These are phyloP conservation scores for Lentinula boryana DNA, from an alignment of 768 basidiomycete genomes.

Conservation along the genomic window DNA sequence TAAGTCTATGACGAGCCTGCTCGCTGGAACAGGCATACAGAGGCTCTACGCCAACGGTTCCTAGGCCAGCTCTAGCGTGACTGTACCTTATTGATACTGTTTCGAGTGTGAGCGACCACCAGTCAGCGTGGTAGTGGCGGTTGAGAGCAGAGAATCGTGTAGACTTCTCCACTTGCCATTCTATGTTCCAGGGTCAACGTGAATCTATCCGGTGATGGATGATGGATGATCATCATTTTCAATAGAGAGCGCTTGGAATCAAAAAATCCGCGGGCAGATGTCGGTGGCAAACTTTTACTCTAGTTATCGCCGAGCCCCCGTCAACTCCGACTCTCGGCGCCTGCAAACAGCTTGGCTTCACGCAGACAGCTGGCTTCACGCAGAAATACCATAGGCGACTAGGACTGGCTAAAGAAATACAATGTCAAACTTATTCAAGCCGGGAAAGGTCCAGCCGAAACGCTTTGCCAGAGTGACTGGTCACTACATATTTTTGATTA, in stretches of 20 bases:
- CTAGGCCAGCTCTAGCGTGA: not conserved
- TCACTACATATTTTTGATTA: not conserved
- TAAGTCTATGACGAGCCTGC: slow-evolving; percentile 2
- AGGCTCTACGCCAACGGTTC: not conserved
- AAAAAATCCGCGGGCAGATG: not conserved
- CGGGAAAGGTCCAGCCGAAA: too few relatives aligned
- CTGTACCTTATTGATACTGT: not conserved
- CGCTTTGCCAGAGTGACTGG: too few relatives aligned
- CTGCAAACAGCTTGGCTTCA: too few relatives aligned
- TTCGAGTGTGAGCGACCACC: not conserved
- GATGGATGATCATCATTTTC: not conserved
- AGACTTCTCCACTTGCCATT: not conserved
- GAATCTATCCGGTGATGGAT: not conserved
- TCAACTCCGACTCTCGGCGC: not conserved
- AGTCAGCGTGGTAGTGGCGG: not conserved
- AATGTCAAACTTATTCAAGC: too few relatives aligned
- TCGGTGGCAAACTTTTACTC: not conserved
- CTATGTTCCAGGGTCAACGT: not conserved
- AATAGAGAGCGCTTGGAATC: not conserved
- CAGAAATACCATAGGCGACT: too few relatives aligned
- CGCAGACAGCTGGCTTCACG: too few relatives aligned
- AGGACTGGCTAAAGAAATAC: too few relatives aligned
- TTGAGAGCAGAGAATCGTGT: not conserved
- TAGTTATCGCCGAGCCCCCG: not conserved
- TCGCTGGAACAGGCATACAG: not conserved